A percentile compares a stretch with the other conserved stretches of the same genome.
These are phyloP conservation scores for Gillenia trifoliata DNA, from an alignment of 306 rosid genomes.

Conservation along the genomic window DNA sequence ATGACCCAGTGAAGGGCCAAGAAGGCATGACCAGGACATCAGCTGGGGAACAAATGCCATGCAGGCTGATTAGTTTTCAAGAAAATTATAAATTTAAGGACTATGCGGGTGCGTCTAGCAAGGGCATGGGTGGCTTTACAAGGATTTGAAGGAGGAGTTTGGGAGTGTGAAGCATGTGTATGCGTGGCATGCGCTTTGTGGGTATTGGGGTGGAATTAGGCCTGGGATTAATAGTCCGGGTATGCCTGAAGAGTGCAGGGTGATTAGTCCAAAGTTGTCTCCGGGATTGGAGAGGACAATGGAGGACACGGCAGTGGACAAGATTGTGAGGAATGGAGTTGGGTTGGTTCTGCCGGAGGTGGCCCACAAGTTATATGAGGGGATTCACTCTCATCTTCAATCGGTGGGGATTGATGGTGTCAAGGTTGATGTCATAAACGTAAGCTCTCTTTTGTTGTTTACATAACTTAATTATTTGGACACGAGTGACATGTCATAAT, in stretches of 20 bases:
- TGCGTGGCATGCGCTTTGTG: constrained; percentile 74
- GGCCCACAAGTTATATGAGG: constrained; percentile 42
- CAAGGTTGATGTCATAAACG: constrained; percentile 72
- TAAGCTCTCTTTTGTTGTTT: constrained; percentile 21
- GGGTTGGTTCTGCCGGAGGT: constrained; percentile 57
- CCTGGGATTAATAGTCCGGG: constrained; percentile 24
- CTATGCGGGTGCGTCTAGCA: constrained; percentile 10
- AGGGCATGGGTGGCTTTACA: constrained; percentile 56
- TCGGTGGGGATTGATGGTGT: constrained; percentile 63
- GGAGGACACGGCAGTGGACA: constrained; percentile 62
- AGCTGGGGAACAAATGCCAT: constrained; percentile 60
- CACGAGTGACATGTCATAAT: background rate
- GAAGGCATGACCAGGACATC: constrained; percentile 30
- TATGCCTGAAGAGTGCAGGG: constrained; percentile 37
- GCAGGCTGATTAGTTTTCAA: constrained; percentile 42
- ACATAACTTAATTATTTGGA: too few species aligned
- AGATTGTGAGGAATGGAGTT: constrained; percentile 41
- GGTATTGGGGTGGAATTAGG: constrained; percentile 75
- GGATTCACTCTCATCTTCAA: constrained; percentile 51
- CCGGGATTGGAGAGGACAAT: constrained; percentile 39
- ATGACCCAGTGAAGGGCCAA: constrained; percentile 20
- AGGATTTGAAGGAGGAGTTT: constrained; percentile 63
- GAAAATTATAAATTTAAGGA: constrained; percentile 53
- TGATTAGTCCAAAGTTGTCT: constrained; percentile 35
- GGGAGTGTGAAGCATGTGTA: constrained; percentile 45